These are phyloP conservation scores for Fraxinus quadrangulata DNA, from an alignment of 257 asterid genomes.

Conservation along the genomic window DNA sequence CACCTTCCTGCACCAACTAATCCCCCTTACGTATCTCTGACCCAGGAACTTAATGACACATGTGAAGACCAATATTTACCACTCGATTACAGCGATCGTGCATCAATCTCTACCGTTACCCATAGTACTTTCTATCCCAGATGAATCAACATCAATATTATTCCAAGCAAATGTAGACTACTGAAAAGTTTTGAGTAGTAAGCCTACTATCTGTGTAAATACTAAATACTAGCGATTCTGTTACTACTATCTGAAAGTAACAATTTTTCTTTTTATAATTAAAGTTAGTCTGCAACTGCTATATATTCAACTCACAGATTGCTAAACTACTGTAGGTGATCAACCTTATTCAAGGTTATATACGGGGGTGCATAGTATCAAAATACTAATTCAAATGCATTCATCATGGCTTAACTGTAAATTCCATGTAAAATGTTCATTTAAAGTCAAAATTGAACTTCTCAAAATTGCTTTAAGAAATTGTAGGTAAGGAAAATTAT, in stretches of 20 bases:
- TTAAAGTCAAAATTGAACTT: no score
- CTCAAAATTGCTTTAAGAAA: no score
- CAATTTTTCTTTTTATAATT: not conserved
- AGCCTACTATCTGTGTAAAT: no score
- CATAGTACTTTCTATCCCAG: conserved; percentile 68
- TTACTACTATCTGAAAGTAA: not conserved
- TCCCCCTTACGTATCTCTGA: conserved; percentile 66
- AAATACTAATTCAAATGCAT: no score
- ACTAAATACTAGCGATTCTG: no score
- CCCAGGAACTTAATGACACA: conserved; percentile 50
- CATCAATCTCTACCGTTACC: conserved; percentile 57
- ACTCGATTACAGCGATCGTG: conserved; percentile 12
- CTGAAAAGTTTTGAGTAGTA: not conserved
- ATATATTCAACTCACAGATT: not conserved
- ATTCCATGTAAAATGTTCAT: no score
- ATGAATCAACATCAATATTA: conserved; percentile 24
- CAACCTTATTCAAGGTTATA: no score
- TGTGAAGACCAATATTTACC: no score
- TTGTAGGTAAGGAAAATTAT: no score
- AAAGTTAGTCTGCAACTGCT: not conserved
- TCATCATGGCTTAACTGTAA: no score
- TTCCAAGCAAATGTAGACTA: not conserved
- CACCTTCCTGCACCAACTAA: conserved; percentile 62
- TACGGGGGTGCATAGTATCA: no score
- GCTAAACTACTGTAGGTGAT: not conserved